phyloP scores from a whole-genome alignment of 2,329 filamentous ascomycete species.

The Cladosporium cucumerinum region DNA sequence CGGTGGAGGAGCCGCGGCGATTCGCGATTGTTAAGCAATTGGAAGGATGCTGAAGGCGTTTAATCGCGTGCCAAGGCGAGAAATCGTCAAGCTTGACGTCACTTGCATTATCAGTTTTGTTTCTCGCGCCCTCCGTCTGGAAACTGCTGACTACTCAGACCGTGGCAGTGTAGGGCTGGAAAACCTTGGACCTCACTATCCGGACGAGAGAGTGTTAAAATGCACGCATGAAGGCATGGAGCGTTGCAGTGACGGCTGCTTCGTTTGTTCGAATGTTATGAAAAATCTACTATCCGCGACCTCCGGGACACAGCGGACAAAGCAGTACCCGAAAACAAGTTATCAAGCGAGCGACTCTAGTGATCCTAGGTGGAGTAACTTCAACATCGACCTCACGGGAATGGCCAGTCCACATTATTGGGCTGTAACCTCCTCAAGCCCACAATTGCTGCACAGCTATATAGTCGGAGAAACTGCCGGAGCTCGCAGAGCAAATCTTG shows the following conservation, averaged over 20 bases:
- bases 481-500: not conserved
- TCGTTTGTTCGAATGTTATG: not conserved
- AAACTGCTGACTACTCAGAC: not conserved
- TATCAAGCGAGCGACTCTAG: not conserved
- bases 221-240: not conserved
- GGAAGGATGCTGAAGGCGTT: conserved; percentile 1
- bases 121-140: not conserved
- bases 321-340: not conserved
- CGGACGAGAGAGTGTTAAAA: not conserved
- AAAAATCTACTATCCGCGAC: conserved; percentile 1
- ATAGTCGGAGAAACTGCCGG: not conserved
- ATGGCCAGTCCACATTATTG: not conserved
- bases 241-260: not conserved
- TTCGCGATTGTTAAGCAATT: conserved; percentile 6
- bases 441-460: not conserved
- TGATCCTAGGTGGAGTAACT: not conserved
- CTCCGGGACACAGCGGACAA: not conserved
- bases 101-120: not conserved
- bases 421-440: not conserved
- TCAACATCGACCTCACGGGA: not conserved
- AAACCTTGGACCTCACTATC: not conserved
- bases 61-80: conserved; percentile 9
- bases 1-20: conserved; percentile 6
- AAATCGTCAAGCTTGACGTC: not conserved
- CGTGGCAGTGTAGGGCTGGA: conserved; percentile 4